These are phyloP conservation scores for Flammula alnicola DNA, from an alignment of 1,284 basidiomycete genomes.

Conservation along the genomic window DNA sequence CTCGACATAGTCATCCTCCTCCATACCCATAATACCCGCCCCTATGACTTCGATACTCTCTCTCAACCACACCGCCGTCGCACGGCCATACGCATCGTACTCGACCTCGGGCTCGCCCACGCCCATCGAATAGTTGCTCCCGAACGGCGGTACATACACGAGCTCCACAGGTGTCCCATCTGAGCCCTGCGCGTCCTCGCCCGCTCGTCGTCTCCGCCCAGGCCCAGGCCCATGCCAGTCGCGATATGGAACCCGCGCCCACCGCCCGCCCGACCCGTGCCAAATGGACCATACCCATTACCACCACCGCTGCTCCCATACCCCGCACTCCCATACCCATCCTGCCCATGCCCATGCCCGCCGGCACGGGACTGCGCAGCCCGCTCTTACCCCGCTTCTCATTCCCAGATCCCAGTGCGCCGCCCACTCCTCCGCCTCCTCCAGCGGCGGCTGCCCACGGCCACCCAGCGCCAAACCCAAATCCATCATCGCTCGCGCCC, in stretches of 20 bases:
- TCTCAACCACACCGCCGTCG: no score
- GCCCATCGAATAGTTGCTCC: constrained; percentile 47
- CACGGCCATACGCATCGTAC: constrained; percentile 11
- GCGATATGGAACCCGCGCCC: constrained; percentile 10
- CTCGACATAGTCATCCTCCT: no score
- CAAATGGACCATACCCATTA: not conserved
- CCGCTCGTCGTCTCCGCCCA: constrained; percentile 1
- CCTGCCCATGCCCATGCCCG: constrained; percentile 5
- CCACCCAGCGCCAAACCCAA: constrained; percentile 21
- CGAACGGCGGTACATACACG: constrained; percentile 74
- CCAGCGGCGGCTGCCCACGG: not conserved
- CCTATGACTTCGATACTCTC: no score
- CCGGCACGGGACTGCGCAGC: not conserved
- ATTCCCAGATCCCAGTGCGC: no score
- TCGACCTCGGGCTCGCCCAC: constrained; percentile 27
- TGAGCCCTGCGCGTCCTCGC: constrained; percentile 27
- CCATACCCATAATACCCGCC: constrained; percentile 14
- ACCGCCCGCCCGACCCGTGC: not conserved
- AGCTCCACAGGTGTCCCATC: constrained; percentile 57
- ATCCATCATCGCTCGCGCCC: constrained; percentile 34
- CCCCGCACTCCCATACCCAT: constrained; percentile 7
- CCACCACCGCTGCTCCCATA: not conserved
- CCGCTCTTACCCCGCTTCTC: constrained; percentile 5
- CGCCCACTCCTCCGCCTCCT: not conserved
- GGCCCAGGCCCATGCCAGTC: not conserved